Conservation (phyloP, 768 basidiomycete genomes). For the Amanita molliuscula region DNA sequence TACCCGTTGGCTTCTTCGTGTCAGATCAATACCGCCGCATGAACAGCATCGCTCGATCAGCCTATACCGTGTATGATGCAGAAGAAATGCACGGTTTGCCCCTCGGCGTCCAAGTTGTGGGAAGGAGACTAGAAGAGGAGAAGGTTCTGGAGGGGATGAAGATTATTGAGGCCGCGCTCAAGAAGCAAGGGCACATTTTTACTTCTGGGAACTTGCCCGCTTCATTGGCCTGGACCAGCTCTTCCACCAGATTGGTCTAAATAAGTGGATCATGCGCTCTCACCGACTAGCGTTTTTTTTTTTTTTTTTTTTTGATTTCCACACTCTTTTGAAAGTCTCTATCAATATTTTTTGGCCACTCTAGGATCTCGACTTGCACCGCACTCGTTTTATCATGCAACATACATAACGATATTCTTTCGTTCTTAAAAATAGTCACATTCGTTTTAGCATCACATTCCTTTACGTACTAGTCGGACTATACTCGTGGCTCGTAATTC, state of each 20-base stretch:
- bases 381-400: background rate
- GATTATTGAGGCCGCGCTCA: constrained; percentile 31
- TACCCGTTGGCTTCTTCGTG: constrained; percentile 23
- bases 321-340: constrained; percentile 4
- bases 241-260: constrained; percentile 3
- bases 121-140: constrained; percentile 59
- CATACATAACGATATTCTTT: background rate
- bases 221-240: constrained; percentile 1
- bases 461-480: constrained; percentile 3
- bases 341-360: background rate
- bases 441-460: constrained; percentile 1
- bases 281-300: background rate
- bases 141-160: constrained; percentile 63
- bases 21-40: constrained; percentile 21
- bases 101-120: constrained; percentile 55
- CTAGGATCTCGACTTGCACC: background rate
- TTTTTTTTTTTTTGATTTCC: constrained; percentile 1
- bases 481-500: constrained; percentile 1
- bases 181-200: constrained; percentile 18
- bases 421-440: constrained; percentile 2
- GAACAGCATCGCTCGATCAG: constrained; percentile 25
- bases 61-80: constrained; percentile 44
- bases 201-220: constrained; percentile 1
- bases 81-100: constrained; percentile 60
- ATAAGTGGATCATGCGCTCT: background rate